Evolutionary conservation across 192 early-diverging fungal genomes (phyloP).

Genomic region (Phycomyces nitens): DNA sequence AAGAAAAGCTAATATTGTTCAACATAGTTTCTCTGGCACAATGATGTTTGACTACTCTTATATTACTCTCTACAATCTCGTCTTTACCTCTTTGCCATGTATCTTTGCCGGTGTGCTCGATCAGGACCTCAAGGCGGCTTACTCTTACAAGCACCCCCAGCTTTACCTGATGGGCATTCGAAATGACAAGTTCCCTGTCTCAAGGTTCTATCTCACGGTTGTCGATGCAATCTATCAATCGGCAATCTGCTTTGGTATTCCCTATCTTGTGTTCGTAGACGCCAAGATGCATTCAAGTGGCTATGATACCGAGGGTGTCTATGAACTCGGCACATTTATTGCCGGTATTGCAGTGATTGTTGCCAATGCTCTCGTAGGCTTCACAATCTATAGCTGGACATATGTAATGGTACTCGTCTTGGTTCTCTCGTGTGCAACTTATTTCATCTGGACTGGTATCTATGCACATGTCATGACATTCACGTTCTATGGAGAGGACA

Average conservation of each 20-base stretch:
- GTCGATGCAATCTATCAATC: conserved; percentile 66
- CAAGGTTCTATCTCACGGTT: conserved; percentile 57
- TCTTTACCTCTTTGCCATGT: conserved; percentile 73
- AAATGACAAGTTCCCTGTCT: conserved; percentile 57
- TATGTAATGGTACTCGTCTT: conserved; percentile 59
- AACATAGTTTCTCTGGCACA: conserved; percentile 62
- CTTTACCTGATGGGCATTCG: conserved; percentile 67
- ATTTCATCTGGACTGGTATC: conserved; percentile 58
- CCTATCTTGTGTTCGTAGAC: conserved; percentile 50
- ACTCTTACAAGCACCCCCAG: conserved; percentile 61
- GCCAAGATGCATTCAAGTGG: conserved; percentile 40
- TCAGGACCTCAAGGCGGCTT: conserved; percentile 61
- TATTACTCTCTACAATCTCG: conserved; percentile 73
- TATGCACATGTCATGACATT: conserved; percentile 45
- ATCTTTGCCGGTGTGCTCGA: conserved; percentile 71
- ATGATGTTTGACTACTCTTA: conserved; percentile 77
- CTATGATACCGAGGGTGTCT: conserved; percentile 51
- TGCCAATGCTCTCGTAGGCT: conserved; percentile 74
- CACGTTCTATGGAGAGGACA: conserved; percentile 31
- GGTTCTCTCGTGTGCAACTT: conserved; percentile 47
- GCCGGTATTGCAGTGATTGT: conserved; percentile 71
- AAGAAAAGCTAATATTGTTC: neutral
- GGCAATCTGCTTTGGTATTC: conserved; percentile 54
- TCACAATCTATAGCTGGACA: conserved; percentile 78
- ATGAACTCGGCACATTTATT: conserved; percentile 67